Evolutionary conservation across 2,329 filamentous ascomycete species (phyloP), one percentile per base, ranked within the genome.

Genomic region (Paraphoma sp.): DNA sequence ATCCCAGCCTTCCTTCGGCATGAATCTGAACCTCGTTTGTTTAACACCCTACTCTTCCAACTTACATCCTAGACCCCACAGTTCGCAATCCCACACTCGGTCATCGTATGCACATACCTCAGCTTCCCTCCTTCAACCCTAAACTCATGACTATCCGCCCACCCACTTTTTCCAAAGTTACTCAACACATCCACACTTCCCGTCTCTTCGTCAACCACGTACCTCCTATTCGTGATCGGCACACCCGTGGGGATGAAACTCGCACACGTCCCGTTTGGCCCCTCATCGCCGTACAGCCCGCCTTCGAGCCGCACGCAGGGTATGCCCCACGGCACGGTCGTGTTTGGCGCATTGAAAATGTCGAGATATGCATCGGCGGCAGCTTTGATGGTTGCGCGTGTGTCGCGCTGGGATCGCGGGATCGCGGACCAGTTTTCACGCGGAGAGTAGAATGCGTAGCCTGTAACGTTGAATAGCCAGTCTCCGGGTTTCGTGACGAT

Each of bases 121-220:
- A 70, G 31, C 54, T 57, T 68, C 16, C 66, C 66, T 3, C 31
- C 30, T 45, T 62, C 60, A 30, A 70, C 51, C 43, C 66, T 51
- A 55, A 70, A 70, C 49, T 68, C 57, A 58, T 70, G 68, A n/a
- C 55, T 68, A 60, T 70, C 67, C 33, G 68, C 66, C 66, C 63
- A 65, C 48, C 48, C 53, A 38, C 56, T 62, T 9, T 53, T 43
- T 30, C 67, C 68, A 63, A 70, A 69, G 28, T 67, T 66, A n/a
- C 63, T 12, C 43, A 70, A 40, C 4, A 70, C 59, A 56, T 68
- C 65, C 30, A 70, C 68, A 9, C 50, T 48, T 0, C 68, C 68
- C 41, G 65, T 18, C n/a, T 41, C 51, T 48, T 70, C 68, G 53
- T 70, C 68, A 40, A 70, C 57, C 14, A 70, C 68, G 54, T 70